Base-by-base conservation (phyloP, 2,329 filamentous ascomycete genomes). In the Sporothrix euskadiensis region DNA sequence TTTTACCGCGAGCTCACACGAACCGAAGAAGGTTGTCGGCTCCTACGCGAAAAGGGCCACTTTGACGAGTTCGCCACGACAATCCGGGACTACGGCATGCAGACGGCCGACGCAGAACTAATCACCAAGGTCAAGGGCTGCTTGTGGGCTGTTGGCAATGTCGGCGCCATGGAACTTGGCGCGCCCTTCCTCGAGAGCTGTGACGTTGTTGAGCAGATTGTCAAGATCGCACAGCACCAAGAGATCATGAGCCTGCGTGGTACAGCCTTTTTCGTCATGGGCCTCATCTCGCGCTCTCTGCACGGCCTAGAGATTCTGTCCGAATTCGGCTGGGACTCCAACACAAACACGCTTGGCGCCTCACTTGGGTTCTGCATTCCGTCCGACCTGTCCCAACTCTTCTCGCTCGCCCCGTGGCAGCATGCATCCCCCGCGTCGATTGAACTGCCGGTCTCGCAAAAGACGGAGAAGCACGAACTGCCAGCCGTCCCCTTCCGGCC, bases 81-180 rank as follows among this genome's bases (percentile, higher is more conserved):
- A 0, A 97, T 99, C 76, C 90, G 91, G 68, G 94, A 98, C 75
- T 91, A 94, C 78, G 92, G 91, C 49, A 91, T 94, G 85, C 92
- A 96, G 77, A 90, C 91, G 57, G 92, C 97, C 76, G 96, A 99
- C 78, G 81, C 88, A 0, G 96, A 99, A 81, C 88, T 91, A 32
- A 90, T 98, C 61, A 89, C 94, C 74, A 98, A 98, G 80, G 94
- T 98, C 76, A 99, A 99, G 81, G 96, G 94, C 8, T 98, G 94
- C 80, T 85, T 99, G 66, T 99, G 96, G 96, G 96, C 96, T 0
- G 94, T 99, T 0, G 96, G 96, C 32, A 99, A 99, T 78, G 95
- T 99, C 52, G 96, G 96, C 0, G 98, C 94, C 0, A 98, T 99
- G 94, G 95, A 98, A 78, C 89, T 98, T 1, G 96, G 96, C 1